Conservation (phyloP, 169 alveolate species). For the Cryptosporidium baileyi region DNA sequence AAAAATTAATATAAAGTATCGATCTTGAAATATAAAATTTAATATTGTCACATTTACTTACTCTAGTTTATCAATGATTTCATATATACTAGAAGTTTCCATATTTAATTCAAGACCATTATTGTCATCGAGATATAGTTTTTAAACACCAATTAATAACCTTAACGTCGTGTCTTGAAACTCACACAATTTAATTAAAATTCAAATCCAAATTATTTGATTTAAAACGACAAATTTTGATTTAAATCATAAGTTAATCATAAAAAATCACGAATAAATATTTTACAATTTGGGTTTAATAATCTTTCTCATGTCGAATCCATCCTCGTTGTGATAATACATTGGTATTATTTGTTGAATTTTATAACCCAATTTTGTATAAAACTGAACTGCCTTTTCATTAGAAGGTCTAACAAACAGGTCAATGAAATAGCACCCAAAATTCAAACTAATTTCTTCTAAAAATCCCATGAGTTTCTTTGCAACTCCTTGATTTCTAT, state of each 20-base stretch:
- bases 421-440: conserved; percentile 91
- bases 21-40: background rate
- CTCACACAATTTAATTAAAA: background rate
- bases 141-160: background rate
- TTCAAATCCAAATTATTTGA: too few relatives aligned
- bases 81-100: conserved; percentile 64
- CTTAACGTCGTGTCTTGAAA: conserved; percentile 39
- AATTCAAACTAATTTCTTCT: conserved; percentile 87
- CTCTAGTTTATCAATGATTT: conserved; percentile 55
- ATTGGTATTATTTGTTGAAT: conserved; percentile 84
- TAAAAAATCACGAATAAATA: background rate
- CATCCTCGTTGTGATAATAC: conserved; percentile 92
- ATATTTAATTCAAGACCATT: background rate
- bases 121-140: background rate
- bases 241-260: background rate
- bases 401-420: conserved; percentile 92
- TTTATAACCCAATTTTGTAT: conserved; percentile 87
- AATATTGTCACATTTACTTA: background rate
- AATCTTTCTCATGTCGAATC: conserved; percentile 84
- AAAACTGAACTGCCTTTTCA: conserved; percentile 88
- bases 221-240: too few relatives aligned
- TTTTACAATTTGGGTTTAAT: background rate
- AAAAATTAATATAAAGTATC: background rate
- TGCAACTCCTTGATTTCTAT: conserved; percentile 91
- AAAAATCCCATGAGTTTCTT: conserved; percentile 86